Evolutionary conservation across 306 rosid genomes (phyloP), one percentile per base, ranked within the genome.

Genomic region (Vigna trinervia): DNA sequence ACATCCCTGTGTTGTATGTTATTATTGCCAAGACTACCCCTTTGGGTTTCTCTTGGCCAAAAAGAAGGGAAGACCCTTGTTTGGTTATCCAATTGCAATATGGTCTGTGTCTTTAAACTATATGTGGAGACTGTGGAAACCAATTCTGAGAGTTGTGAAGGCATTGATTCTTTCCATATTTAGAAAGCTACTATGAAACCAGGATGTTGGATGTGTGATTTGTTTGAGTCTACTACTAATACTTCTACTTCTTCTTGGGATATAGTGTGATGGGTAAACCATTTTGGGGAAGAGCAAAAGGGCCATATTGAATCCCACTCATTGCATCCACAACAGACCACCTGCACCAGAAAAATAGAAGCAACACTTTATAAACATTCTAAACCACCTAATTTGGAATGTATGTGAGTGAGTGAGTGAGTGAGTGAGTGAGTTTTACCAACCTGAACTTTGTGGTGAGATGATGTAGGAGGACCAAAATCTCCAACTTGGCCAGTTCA

Each of bases 231-330:
- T 43, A 56, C 70, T 60, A 82, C 61, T 43, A 56, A 62, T 60
- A 80, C 28, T 26, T 26, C 28, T 26, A 26, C 28, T 26, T 26
- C 14, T 84, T 84, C 78, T 86, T 91, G 73, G 80, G 69, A 81
- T 63, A 85, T 46, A 95, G 76, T 65, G 68, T 88, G 66, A 96
- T 86, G 86, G 99, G 99, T 69, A 96, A 84, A 15, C 99, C 99
- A 73, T 92, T 88, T 47, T 86, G 94, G 80, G 99, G 99, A 81
- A 96, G 97, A 59, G 97, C 96, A 87, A 96, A 96, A 59, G 99
- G 99, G 6, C 94, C 99, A 81, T 96, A 96, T 38, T 96, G 99
- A 53, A 96, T 96, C 13, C 99, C 99, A 82, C 84, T 89, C 74
- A 91, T 88, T 59, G 80, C 86, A 71, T 90, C 94, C 61, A 57